Conservation (phyloP, 2,329 filamentous ascomycete genomes). For the Stachybotrys chartarum region DNA sequence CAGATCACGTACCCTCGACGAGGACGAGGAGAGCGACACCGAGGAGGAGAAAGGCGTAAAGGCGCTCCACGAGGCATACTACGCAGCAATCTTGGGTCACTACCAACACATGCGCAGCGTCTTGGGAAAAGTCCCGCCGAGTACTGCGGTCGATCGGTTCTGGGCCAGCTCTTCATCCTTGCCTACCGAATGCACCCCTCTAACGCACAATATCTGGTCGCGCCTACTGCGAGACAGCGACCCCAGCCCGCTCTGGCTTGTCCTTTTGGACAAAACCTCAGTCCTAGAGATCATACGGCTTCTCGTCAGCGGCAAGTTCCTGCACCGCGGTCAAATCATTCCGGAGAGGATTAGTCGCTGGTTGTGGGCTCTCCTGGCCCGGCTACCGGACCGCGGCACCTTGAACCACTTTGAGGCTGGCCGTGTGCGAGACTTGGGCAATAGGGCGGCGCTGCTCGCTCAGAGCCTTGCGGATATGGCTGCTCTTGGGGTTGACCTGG, state of each 20-base stretch:
- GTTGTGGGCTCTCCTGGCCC: conserved; percentile 77
- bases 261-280: conserved; percentile 58
- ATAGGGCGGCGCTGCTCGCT: conserved; percentile 60
- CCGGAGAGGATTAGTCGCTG: conserved; percentile 67
- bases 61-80: conserved; percentile 59
- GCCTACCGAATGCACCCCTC: not conserved
- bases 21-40: conserved; percentile 12
- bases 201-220: conserved; percentile 36
- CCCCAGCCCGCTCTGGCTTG: conserved; percentile 52
- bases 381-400: conserved; percentile 66
- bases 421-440: conserved; percentile 71
- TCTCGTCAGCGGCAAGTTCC: conserved; percentile 56
- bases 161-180: conserved; percentile 40
- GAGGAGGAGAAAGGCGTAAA: conserved; percentile 18
- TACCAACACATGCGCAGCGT: conserved; percentile 55
- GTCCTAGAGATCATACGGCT: conserved; percentile 61
- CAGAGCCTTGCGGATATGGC: conserved; percentile 47
- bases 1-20: conserved; percentile 26
- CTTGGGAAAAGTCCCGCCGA: not conserved
- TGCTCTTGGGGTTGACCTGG: conserved; percentile 34
- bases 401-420: conserved; percentile 70
- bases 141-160: conserved; percentile 53
- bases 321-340: conserved; percentile 51
- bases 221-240: conserved; percentile 43
- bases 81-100: conserved; percentile 54